These are phyloP conservation scores for Camelina laxa DNA, from an alignment of 345 rosid species.

Conservation along the genomic window DNA sequence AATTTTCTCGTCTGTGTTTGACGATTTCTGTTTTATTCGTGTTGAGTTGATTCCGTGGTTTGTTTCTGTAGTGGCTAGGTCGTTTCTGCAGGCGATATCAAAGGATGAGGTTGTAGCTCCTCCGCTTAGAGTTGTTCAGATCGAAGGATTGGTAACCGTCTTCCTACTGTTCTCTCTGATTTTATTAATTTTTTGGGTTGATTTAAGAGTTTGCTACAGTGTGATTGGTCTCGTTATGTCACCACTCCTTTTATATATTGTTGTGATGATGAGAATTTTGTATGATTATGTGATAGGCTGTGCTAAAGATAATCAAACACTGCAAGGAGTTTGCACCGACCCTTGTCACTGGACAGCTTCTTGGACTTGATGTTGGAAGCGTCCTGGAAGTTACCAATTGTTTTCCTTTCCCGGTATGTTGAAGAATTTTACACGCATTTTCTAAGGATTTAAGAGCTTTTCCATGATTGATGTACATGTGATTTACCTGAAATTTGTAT, in stretches of 20 bases:
- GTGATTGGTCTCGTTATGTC: neutral
- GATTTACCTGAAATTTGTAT: neutral
- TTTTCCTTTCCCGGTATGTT: constrained; percentile 93
- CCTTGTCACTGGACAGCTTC: constrained; percentile 96
- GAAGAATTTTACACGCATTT: neutral
- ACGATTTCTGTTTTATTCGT: neutral
- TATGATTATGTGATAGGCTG: constrained; percentile 54
- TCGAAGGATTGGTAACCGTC: constrained; percentile 83
- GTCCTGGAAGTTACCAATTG: constrained; percentile 99
- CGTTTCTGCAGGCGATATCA: constrained; percentile 83
- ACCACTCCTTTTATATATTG: neutral
- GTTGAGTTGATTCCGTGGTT: constrained; percentile 1
- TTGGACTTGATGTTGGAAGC: constrained; percentile 97
- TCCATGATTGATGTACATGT: neutral
- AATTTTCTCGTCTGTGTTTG: constrained; percentile 1
- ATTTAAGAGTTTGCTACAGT: neutral
- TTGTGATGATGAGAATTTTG: neutral
- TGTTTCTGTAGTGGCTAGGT: constrained; percentile 56
- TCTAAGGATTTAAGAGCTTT: neutral
- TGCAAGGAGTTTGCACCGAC: constrained; percentile 98
- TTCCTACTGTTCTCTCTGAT: neutral
- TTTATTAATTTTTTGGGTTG: neutral
- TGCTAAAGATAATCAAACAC: constrained; percentile 92
- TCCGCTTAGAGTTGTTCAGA: constrained; percentile 96
- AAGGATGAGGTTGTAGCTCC: constrained; percentile 83